These are phyloP conservation scores for Penicillium sp. DNA, from an alignment of 2,329 filamentous ascomycete species.

Conservation along the genomic window DNA sequence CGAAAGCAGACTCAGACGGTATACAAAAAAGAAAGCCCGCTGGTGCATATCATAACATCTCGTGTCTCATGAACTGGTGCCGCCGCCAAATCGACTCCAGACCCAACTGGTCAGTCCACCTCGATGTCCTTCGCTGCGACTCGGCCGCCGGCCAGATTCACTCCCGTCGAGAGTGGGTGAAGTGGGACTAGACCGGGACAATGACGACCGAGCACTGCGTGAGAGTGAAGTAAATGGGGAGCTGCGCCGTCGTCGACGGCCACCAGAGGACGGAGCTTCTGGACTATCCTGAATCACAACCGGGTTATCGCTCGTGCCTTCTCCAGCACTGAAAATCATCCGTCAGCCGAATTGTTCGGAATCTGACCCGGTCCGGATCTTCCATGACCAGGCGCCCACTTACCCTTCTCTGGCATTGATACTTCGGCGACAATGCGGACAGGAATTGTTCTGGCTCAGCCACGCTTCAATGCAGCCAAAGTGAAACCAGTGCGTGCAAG, in stretches of 20 bases:
- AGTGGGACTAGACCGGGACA: slow-evolving; percentile 11
- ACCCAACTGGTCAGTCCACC: slow-evolving; percentile 28
- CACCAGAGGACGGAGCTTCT: slow-evolving; percentile 5
- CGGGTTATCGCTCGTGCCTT: slow-evolving; percentile 20
- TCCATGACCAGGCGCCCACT: slow-evolving; percentile 12
- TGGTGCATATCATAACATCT: slow-evolving; percentile 5
- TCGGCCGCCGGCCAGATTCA: slow-evolving; percentile 12
- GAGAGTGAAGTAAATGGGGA: slow-evolving; percentile 5
- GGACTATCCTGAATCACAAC: slow-evolving; percentile 15
- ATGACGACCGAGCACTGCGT: slow-evolving; percentile 18
- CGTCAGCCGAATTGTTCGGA: slow-evolving; percentile 5
- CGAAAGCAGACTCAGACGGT: not conserved
- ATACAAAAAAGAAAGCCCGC: not conserved
- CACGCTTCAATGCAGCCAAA: slow-evolving; percentile 73
- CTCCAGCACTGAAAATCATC: slow-evolving; percentile 9
- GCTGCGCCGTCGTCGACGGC: slow-evolving; percentile 10
- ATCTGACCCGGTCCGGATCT: not conserved
- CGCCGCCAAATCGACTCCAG: slow-evolving; percentile 19
- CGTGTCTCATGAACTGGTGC: not conserved
- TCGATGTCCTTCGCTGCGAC: slow-evolving; percentile 12
- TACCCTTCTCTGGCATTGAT: slow-evolving; percentile 28
- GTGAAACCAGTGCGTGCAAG: slow-evolving; percentile 94
- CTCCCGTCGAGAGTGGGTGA: slow-evolving; percentile 10
- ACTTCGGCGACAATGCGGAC: slow-evolving; percentile 54
- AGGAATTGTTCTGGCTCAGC: slow-evolving; percentile 87